Base-by-base conservation (phyloP, 257 asterid species). In the Capsicum baccatum region DNA sequence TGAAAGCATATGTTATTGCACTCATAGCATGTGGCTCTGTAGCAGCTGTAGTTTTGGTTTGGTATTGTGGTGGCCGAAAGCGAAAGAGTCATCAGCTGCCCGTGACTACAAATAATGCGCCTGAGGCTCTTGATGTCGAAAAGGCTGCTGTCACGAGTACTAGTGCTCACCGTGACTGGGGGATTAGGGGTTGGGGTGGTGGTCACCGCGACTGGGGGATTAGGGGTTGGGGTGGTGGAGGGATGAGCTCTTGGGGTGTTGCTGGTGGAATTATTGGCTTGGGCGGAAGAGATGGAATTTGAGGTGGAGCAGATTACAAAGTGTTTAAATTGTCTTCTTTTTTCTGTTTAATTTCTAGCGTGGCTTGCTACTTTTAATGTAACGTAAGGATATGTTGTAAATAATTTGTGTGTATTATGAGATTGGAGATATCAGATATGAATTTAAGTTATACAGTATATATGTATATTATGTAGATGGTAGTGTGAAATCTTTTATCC, bases 11-110 rank as follows among this genome's bases (percentile, higher is more conserved):
- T 69, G 78, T 1, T 39, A 16, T 69, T 69, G 78, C 78, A 16
- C 33, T 42, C 78, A 69, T 69, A 69, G 78, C 19, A 69, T 39
- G 78, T 69, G 78, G 78, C 78, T 69, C 26, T 39, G 78, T 69
- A 39, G 33, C 78, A 39, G 78, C 78, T 8, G 26, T 69, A 16
- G 26, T 39, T 64, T 64, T 69, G 26, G 78, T 69, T 15, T 69
- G 21, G 55, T 69, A 39, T 39, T 39, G 12, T 6, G 3, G 71
- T 64, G 71, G 71, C 9, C 64, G 26, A 58, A 58, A 6, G 15
- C 4, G 5, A 64, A 64, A 64, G 8, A 26, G 1, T 2, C 6
- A 6, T 19, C 37, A 10, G 56, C 10, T 48, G 15, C 57, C 55
- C 12, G 55, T 50, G 55, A 50, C 57, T 10, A 1, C 2, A 2